A percentile compares a stretch with the other conserved stretches of the same genome.
Evolutionary conservation across 441 rosid genomes (phyloP).

Genomic region (Adansonia rubrostipa): DNA sequence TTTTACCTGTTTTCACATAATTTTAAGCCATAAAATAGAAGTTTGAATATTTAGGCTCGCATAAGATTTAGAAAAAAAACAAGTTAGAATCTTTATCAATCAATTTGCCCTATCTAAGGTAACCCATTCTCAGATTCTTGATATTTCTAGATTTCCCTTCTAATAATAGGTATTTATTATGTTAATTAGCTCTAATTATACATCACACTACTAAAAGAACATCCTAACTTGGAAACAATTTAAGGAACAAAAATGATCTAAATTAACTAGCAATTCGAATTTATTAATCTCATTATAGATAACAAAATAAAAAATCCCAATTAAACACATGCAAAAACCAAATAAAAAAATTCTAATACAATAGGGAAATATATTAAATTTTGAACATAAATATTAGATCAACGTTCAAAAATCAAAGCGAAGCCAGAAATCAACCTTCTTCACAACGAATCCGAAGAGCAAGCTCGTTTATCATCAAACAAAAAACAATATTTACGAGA

Average conservation of each 20-base stretch:
- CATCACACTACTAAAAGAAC: not conserved
- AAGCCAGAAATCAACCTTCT: not conserved
- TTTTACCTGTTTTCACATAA: not conserved
- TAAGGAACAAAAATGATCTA: not conserved
- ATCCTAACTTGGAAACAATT: not conserved
- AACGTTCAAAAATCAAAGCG: not conserved
- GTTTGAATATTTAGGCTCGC: not conserved
- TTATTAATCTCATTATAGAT: not conserved
- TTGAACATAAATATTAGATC: not conserved
- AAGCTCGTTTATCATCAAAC: not conserved
- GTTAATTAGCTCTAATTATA: not conserved
- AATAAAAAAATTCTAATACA: not conserved
- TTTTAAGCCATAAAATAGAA: not conserved
- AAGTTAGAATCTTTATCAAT: not conserved
- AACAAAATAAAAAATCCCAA: not conserved
- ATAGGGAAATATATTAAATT: not conserved
- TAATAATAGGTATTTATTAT: not conserved
- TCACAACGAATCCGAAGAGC: not conserved
- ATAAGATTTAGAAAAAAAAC: not conserved
- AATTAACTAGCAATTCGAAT: not conserved
- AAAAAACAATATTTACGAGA: not conserved
- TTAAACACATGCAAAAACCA: slow-evolving; percentile 1
- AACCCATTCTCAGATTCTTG: slow-evolving; percentile 11
- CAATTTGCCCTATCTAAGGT: slow-evolving; percentile 1
- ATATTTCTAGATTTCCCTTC: slow-evolving; percentile 5